Evolutionary conservation across 169 alveolate species (phyloP).

Genomic region (Eimeria tenella): DNA sequence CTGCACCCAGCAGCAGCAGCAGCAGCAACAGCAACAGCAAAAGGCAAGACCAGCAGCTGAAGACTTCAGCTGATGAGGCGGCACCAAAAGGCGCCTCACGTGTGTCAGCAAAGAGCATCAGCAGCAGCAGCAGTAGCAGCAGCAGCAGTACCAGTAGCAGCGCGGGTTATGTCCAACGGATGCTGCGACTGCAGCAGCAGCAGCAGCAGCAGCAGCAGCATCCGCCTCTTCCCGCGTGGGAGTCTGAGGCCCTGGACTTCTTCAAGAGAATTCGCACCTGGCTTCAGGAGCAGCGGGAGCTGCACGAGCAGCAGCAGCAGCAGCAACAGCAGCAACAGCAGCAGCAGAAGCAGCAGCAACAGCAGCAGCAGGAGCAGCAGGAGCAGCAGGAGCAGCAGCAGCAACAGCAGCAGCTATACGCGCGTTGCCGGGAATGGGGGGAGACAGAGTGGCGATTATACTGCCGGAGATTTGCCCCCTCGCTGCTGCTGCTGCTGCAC

Average conservation of each 20-base stretch:
- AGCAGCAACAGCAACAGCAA: no score
- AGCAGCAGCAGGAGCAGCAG: slow-evolving; percentile 43
- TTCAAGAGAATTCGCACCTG: background rate
- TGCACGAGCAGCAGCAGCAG: background rate
- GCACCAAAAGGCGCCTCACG: background rate
- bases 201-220: background rate
- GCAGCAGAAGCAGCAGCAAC: background rate
- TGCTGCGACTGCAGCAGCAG: background rate
- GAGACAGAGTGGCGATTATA: background rate
- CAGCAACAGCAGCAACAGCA: slow-evolving; percentile 23
- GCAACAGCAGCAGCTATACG: background rate
- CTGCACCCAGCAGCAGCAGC: background rate
- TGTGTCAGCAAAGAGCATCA: background rate
- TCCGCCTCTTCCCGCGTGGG: background rate
- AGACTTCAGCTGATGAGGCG: background rate
- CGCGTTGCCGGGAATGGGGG: background rate
- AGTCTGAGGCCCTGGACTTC: background rate
- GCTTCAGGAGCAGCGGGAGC: background rate
- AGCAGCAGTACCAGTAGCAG: background rate
- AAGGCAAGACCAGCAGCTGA: background rate
- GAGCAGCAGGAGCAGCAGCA: background rate
- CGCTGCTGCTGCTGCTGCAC: background rate
- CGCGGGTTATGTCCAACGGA: background rate
- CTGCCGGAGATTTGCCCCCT: background rate
- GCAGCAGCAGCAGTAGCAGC: no score